phyloP scores from a whole-genome alignment of 1,284 basidiomycete genomes.

The Ganoderma resinaceum region DNA sequence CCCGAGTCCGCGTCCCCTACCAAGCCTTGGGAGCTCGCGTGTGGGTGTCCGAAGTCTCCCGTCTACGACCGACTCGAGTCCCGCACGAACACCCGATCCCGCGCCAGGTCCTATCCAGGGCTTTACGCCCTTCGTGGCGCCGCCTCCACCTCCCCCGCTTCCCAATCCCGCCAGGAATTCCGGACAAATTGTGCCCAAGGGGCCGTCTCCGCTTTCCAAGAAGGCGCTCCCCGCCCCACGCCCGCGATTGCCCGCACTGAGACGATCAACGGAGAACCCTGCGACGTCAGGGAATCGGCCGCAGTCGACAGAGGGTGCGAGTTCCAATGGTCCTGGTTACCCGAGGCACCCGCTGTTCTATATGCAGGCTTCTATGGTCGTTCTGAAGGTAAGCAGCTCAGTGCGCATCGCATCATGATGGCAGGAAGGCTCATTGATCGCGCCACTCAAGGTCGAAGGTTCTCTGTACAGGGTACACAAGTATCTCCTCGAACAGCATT shows the following conservation, averaged over 20 bases:
- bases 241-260: constrained; percentile 24
- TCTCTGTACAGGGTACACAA: constrained; percentile 46
- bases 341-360: constrained; percentile 32
- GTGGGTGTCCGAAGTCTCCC: constrained; percentile 18
- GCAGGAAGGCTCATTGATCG: neutral
- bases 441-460: constrained; percentile 40
- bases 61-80: constrained; percentile 16
- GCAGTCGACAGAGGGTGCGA: neutral
- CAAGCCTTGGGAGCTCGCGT: constrained; percentile 21
- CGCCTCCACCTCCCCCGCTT: constrained; percentile 5
- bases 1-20: constrained; percentile 26
- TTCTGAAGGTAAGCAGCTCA: constrained; percentile 26
- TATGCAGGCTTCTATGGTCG: constrained; percentile 33
- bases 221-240: constrained; percentile 19
- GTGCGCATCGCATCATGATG: neutral
- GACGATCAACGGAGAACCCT: constrained; percentile 12
- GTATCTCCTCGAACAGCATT: constrained; percentile 44
- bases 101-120: neutral
- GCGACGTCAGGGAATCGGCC: neutral
- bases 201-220: constrained; percentile 15
- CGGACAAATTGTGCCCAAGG: neutral
- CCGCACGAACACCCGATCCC: constrained; percentile 19
- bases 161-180: neutral
- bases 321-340: neutral
- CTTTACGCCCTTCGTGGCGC: neutral